phyloP scores from a whole-genome alignment of 1,284 basidiomycete species.

The Blastosporella zonata region DNA sequence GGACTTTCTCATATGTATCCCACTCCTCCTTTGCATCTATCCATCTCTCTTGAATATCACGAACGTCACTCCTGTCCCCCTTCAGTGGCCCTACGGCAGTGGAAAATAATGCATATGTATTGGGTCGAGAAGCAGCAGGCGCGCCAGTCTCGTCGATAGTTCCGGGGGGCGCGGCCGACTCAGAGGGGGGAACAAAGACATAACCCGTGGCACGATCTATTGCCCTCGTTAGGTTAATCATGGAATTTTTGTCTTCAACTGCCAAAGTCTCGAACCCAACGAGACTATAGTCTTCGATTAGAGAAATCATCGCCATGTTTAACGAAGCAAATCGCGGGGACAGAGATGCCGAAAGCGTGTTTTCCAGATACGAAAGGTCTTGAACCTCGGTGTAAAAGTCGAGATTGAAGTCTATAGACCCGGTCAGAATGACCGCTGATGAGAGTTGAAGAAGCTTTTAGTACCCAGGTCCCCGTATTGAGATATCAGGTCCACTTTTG shows the following conservation, averaged over 20 bases:
- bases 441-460: conserved; percentile 20
- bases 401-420: conserved; percentile 82
- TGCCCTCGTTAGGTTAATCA: conserved; percentile 79
- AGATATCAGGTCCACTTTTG: conserved; percentile 89
- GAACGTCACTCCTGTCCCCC: conserved; percentile 57
- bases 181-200: conserved; percentile 68
- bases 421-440: conserved; percentile 9
- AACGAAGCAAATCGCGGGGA: conserved; percentile 70
- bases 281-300: conserved; percentile 93
- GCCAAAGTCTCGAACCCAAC: conserved; percentile 97
- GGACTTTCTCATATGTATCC: conserved; percentile 71
- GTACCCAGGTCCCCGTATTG: conserved; percentile 87
- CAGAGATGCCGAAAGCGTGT: conserved; percentile 63
- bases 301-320: conserved; percentile 87
- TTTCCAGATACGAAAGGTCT: conserved; percentile 88
- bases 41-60: conserved; percentile 90
- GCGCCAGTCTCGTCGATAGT: conserved; percentile 41
- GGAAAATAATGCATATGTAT: conserved; percentile 65
- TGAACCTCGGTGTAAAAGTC: conserved; percentile 99
- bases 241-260: conserved; percentile 94
- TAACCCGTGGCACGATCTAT: conserved; percentile 92
- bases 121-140: conserved; percentile 53
- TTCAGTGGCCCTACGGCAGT: conserved; percentile 58
- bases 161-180: conserved; percentile 49
- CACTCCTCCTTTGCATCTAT: conserved; percentile 74